Percentiles rank a stretch among this genome's conserved stretches.
phyloP scores from a whole-genome alignment of 2,329 filamentous ascomycete species.

The Colletotrichum filicis region DNA sequence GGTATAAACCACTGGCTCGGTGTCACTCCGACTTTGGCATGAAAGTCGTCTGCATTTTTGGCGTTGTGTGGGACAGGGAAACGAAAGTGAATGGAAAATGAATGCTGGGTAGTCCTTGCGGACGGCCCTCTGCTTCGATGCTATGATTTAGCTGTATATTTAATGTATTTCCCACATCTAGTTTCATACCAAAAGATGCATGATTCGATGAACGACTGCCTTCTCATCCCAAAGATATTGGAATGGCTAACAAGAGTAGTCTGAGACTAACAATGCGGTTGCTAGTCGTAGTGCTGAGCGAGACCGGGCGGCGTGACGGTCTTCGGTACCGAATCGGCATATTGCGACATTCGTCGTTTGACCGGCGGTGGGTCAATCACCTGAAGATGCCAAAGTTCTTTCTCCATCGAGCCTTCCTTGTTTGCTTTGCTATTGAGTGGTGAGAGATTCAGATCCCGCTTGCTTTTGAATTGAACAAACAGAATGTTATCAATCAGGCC shows the following conservation, averaged over 20 bases:
- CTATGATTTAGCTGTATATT: slow-evolving; percentile 6
- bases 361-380: neutral
- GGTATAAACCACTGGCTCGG: slow-evolving; percentile 1
- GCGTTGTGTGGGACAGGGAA: neutral
- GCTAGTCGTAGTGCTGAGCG: neutral
- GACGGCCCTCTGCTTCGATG: neutral
- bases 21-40: neutral
- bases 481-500: neutral
- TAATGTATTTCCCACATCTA: slow-evolving; percentile 5
- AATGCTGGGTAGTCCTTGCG: neutral
- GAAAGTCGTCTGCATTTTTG: neutral
- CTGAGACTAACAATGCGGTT: neutral
- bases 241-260: neutral
- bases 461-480: neutral
- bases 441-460: neutral
- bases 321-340: slow-evolving; percentile 30
- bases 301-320: neutral
- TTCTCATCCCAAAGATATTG: neutral
- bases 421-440: neutral
- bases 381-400: neutral
- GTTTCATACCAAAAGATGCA: neutral
- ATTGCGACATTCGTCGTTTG: neutral
- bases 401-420: neutral
- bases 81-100: slow-evolving; percentile 7
- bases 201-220: slow-evolving; percentile 5